Base-by-base conservation (phyloP, 1,284 basidiomycete species). In the Trichosporon coremiiforme region DNA sequence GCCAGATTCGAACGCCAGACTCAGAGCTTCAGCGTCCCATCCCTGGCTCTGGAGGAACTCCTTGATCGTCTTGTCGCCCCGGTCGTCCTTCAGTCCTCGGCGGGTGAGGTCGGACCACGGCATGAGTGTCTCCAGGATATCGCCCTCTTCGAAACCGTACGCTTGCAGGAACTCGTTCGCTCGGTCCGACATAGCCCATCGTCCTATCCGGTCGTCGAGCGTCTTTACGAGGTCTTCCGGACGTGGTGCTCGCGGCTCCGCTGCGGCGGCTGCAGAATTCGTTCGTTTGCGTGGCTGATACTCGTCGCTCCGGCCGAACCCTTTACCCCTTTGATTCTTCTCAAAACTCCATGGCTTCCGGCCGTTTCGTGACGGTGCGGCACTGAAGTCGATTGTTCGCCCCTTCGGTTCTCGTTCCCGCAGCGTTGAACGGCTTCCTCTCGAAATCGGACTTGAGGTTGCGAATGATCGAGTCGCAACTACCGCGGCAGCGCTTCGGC, bases 1-100 rank as follows among this genome's bases (percentile, higher is more conserved):
- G 8, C 73, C 76, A 38, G 78, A 75, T 22, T 70, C 71, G 63
- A 75, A 70, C 0, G 77, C 76, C n/a, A 77, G 68, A 13, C 70
- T 69, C 17, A 81, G 68, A 9, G 70, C 67, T 35, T 76, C 45
- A 1, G 70, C 66, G 47, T 78, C 75, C 77, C 78, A 80, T 13
- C 77, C 78, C 8, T 68, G 69, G 2, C 25, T 36, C 10, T 47
- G 65, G 20, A 80, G 36, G n/a, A 50, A 10, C 35, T 65, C 53
- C 15, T 71, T 45, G 38, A 71, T 29, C 1, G 65, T 60, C 68
- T 69, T 66, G 65, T 50, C 47, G 55, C 55, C 15, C 38, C 70
- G 41, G 55, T 66, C 45, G 20, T 25, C 57, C 35, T 60, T 53
- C 13, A 73, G 66, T 12, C 68, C 45, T 2, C 38, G 17, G 6